phyloP scores from a whole-genome alignment of 192 early-diverging fungal species.

The Phycomyces blakesleeanus region DNA sequence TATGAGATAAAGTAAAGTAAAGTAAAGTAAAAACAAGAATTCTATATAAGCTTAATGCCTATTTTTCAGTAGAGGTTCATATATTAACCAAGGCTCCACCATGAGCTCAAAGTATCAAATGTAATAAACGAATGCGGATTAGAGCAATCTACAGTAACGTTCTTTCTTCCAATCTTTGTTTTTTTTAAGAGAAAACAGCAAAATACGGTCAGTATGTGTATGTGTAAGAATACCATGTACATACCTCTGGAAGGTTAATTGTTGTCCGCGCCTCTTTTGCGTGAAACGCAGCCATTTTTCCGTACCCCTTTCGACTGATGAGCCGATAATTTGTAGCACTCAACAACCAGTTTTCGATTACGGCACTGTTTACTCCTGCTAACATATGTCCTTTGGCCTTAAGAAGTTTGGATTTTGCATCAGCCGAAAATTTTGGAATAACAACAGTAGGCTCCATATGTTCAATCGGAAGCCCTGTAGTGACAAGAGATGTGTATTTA shows the following conservation, averaged over 20 bases:
- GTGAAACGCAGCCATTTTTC: constrained; percentile 26
- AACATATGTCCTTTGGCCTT: constrained; percentile 23
- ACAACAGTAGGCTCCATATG: constrained; percentile 22
- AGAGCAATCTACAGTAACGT: constrained; percentile 11
- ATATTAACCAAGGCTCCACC: constrained; percentile 32
- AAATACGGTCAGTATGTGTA: not conserved
- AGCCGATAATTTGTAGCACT: constrained; percentile 22
- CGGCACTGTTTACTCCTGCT: constrained; percentile 19
- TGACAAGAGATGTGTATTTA: constrained; percentile 3
- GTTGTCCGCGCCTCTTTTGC: constrained; percentile 7
- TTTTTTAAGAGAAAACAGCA: not conserved
- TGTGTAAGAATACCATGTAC: not conserved
- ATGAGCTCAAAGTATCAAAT: constrained; percentile 23
- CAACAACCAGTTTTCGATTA: constrained; percentile 27
- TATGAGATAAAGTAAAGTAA: too few species aligned
- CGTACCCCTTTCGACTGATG: constrained; percentile 24
- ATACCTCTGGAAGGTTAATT: constrained; percentile 20
- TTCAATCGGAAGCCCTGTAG: constrained; percentile 27
- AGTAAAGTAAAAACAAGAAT: too few species aligned
- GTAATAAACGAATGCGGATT: constrained; percentile 18
- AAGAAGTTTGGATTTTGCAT: constrained; percentile 33
- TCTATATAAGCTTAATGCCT: too few species aligned
- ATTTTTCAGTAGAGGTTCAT: too few species aligned
- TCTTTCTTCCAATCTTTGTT: constrained; percentile 14
- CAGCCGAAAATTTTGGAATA: not conserved